These are phyloP conservation scores for Nemania sp. DNA, from an alignment of 2,329 filamentous ascomycete genomes.

Conservation along the genomic window DNA sequence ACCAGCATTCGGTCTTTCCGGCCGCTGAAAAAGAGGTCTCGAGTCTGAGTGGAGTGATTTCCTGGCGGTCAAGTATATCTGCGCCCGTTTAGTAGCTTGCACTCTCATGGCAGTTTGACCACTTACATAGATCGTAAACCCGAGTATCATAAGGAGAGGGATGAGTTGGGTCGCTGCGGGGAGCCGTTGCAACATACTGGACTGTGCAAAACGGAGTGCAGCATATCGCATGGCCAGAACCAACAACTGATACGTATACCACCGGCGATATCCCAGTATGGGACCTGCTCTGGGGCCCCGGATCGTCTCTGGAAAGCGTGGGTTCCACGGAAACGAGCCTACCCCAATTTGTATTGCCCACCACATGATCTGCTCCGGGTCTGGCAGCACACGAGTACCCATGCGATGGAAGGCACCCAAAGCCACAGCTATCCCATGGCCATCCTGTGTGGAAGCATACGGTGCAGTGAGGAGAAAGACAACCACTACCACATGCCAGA, in stretches of 20 bases:
- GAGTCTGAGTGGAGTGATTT: conserved; percentile 59
- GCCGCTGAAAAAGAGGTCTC: conserved; percentile 54
- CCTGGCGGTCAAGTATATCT: conserved; percentile 51
- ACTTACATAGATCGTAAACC: conserved; percentile 59
- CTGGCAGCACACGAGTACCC: conserved; percentile 44
- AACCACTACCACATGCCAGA: conserved; percentile 53
- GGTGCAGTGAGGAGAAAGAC: conserved; percentile 32
- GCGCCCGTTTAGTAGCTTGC: conserved; percentile 29
- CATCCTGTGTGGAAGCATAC: conserved; percentile 20
- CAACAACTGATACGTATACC: conserved; percentile 68
- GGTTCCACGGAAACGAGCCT: conserved; percentile 69
- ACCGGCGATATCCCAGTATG: conserved; percentile 62
- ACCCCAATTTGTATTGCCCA: conserved; percentile 54
- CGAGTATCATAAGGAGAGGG: conserved; percentile 58
- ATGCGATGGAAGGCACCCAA: conserved; percentile 27
- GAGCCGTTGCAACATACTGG: conserved; percentile 44
- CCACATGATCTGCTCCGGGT: conserved; percentile 46
- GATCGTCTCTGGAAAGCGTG: conserved; percentile 61
- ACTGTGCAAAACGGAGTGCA: conserved; percentile 48
- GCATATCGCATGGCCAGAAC: conserved; percentile 59
- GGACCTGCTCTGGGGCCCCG: conserved; percentile 64
- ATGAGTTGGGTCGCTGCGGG: conserved; percentile 49
- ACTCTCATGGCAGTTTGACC: neutral
- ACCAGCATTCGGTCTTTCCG: conserved; percentile 30
- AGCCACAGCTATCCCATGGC: conserved; percentile 22